These are phyloP conservation scores for Sparassis latifolia DNA, from an alignment of 1,284 basidiomycete species.

Conservation along the genomic window DNA sequence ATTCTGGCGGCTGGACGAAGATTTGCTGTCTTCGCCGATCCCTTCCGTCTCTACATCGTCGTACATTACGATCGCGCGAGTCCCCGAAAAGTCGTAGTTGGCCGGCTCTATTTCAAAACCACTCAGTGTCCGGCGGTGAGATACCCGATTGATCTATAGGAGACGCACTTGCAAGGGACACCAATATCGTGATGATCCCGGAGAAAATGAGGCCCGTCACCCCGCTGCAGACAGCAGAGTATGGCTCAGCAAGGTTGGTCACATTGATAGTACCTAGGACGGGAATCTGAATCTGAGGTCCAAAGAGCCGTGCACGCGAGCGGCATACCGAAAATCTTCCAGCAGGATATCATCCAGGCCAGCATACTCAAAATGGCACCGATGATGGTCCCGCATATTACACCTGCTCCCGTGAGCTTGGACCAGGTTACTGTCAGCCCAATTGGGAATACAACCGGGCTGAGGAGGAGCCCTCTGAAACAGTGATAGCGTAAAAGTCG, in stretches of 20 bases:
- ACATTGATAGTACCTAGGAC: conserved; percentile 34
- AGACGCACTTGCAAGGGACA: conserved; percentile 37
- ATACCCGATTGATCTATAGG: neutral
- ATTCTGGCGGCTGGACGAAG: conserved; percentile 12
- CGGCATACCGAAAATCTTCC: conserved; percentile 38
- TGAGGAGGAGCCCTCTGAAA: conserved; percentile 40
- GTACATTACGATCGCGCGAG: conserved; percentile 34
- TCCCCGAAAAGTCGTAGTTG: conserved; percentile 42
- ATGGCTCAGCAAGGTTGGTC: conserved; percentile 37
- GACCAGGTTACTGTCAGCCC: conserved; percentile 42
- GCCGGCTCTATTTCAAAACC: conserved; percentile 28
- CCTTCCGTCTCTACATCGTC: conserved; percentile 17
- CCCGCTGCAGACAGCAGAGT: conserved; percentile 43
- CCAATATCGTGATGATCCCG: conserved; percentile 33
- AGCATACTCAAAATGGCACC: conserved; percentile 40
- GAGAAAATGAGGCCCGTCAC: conserved; percentile 38
- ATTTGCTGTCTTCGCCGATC: conserved; percentile 3
- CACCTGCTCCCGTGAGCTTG: conserved; percentile 35
- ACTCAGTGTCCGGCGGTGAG: neutral
- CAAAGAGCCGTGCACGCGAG: neutral
- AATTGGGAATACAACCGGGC: conserved; percentile 43
- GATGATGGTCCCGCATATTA: conserved; percentile 35
- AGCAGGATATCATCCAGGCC: conserved; percentile 47
- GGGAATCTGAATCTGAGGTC: neutral
- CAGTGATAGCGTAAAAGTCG: neutral